phyloP scores from a whole-genome alignment of 108 stramenopile species.

The Licmophora abbreviata region DNA sequence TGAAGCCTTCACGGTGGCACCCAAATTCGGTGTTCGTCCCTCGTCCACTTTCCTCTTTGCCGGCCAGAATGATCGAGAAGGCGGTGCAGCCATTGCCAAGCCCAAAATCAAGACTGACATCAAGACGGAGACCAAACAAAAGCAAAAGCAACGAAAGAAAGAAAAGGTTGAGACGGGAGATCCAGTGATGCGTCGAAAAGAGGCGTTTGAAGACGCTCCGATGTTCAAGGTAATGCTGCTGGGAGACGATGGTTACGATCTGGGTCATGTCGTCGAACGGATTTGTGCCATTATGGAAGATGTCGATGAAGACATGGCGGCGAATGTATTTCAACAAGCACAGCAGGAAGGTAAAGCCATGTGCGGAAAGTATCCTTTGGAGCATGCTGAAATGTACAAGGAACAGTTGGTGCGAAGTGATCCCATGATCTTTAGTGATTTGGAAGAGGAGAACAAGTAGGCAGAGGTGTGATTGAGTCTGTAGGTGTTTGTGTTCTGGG shows the following conservation, averaged over 20 bases:
- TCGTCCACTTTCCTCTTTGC: not conserved
- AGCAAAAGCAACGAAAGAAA: slow-evolving; percentile 39
- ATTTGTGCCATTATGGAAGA: slow-evolving; percentile 68
- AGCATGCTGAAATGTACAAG: slow-evolving; percentile 72
- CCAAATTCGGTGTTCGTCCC: too few species aligned
- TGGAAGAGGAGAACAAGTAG: slow-evolving; percentile 76
- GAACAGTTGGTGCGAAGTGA: slow-evolving; percentile 78
- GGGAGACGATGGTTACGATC: slow-evolving; percentile 82
- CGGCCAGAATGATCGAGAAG: slow-evolving; percentile 33
- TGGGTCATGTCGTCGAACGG: slow-evolving; percentile 75
- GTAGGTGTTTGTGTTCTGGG: too few species aligned
- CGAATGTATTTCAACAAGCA: slow-evolving; percentile 53
- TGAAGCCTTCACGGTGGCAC: slow-evolving; percentile 1
- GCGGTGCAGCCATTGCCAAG: slow-evolving; percentile 70
- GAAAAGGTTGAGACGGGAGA: slow-evolving; percentile 36
- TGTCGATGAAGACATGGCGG: slow-evolving; percentile 66
- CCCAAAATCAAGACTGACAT: slow-evolving; percentile 40
- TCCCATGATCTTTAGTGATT: slow-evolving; percentile 83
- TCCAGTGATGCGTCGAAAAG: slow-evolving; percentile 43
- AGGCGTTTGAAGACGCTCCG: slow-evolving; percentile 85
- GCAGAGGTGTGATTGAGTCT: too few species aligned
- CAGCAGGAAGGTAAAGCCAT: slow-evolving; percentile 62
- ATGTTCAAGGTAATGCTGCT: slow-evolving; percentile 83
- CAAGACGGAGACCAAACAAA: slow-evolving; percentile 35
- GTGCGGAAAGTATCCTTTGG: slow-evolving; percentile 77